Conservation (phyloP, 2,329 filamentous ascomycete genomes). For the Aspergillus jensenii region DNA sequence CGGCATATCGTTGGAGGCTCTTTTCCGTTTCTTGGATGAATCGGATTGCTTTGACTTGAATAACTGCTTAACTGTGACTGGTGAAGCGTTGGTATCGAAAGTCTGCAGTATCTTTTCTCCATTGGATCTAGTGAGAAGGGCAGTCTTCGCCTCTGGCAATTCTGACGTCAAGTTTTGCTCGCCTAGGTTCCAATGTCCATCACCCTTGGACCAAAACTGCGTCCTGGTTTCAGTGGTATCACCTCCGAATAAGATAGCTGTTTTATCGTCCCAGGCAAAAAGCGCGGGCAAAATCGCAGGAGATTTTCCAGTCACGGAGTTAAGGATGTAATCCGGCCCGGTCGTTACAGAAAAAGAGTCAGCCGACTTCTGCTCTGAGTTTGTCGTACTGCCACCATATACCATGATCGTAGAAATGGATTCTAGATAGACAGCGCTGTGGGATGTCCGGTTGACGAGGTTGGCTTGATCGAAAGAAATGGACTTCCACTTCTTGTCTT, state of each 20-base stretch:
- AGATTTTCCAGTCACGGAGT: slow-evolving; percentile 58
- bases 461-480: slow-evolving; percentile 52
- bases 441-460: slow-evolving; percentile 69
- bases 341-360: slow-evolving; percentile 75
- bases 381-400: slow-evolving; percentile 73
- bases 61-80: slow-evolving; percentile 59
- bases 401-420: slow-evolving; percentile 71
- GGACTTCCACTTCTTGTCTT: slow-evolving; percentile 58
- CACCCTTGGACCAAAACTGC: slow-evolving; percentile 60
- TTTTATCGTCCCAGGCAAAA: slow-evolving; percentile 68
- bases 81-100: slow-evolving; percentile 69
- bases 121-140: slow-evolving; percentile 70
- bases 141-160: slow-evolving; percentile 60
- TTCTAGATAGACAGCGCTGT: slow-evolving; percentile 74
- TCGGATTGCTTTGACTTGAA: slow-evolving; percentile 16
- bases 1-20: slow-evolving; percentile 64
- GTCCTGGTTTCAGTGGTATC: slow-evolving; percentile 63
- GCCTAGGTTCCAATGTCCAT: too few species aligned
- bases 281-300: slow-evolving; percentile 69
- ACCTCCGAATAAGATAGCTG: slow-evolving; percentile 75
- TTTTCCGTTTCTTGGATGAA: slow-evolving; percentile 40
- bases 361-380: slow-evolving; percentile 58
- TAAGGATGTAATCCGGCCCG: slow-evolving; percentile 62
- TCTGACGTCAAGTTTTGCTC: slow-evolving; percentile 53
- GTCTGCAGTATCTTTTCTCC: slow-evolving; percentile 75